These are phyloP conservation scores for Rhododendron ovatum DNA, from an alignment of 148 eudicot species.

Conservation along the genomic window DNA sequence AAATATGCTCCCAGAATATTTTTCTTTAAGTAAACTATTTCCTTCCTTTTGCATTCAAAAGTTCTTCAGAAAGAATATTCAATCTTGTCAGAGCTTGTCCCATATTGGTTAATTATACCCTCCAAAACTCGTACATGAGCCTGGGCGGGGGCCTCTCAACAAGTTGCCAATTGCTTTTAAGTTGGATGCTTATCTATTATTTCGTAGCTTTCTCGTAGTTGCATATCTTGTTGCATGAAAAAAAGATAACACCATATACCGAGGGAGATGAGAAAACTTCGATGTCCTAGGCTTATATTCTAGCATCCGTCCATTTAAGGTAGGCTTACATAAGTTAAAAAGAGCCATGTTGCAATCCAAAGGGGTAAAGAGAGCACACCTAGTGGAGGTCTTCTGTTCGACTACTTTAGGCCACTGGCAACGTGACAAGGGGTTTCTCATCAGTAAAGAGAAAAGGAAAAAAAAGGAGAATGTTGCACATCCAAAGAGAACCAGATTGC, in stretches of 20 bases:
- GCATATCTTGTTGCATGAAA: background rate
- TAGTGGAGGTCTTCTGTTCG: background rate
- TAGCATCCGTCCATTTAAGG: background rate
- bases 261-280: background rate
- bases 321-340: background rate
- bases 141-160: background rate
- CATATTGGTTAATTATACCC: background rate
- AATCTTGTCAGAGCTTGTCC: background rate
- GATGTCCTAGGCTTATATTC: background rate
- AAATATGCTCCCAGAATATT: background rate
- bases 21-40: background rate
- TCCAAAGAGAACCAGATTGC: background rate
- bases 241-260: background rate
- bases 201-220: conserved; percentile 9
- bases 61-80: background rate
- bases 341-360: background rate
- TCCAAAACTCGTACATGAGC: background rate
- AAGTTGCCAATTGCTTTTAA: background rate
- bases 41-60: background rate
- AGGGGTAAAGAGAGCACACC: background rate
- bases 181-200: background rate
- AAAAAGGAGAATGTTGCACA: background rate
- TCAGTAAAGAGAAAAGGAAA: background rate
- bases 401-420: background rate
- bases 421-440: background rate